A percentile compares a stretch with the other conserved stretches of the same genome.
Evolutionary conservation across 768 basidiomycete genomes (phyloP).

Genomic region (Asterophora parasitica): DNA sequence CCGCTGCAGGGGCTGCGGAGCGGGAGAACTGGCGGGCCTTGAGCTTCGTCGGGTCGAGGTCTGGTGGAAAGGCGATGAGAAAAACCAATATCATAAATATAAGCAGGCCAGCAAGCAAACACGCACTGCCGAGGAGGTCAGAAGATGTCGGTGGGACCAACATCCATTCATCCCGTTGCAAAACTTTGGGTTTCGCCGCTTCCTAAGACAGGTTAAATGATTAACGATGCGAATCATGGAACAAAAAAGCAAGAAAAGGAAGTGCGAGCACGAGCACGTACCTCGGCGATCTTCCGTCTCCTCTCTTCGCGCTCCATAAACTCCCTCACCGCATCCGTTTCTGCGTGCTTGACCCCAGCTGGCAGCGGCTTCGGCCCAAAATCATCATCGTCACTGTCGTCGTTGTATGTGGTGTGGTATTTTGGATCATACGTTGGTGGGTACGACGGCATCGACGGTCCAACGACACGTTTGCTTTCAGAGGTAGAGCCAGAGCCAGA

Average conservation of each 20-base stretch:
- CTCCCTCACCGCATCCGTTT: conserved; percentile 66
- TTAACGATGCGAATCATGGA: background rate
- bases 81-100: conserved; percentile 1
- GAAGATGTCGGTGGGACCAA: conserved; percentile 84
- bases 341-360: conserved; percentile 33
- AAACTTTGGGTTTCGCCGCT: conserved; percentile 69
- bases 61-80: conserved; percentile 31
- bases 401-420: conserved; percentile 20
- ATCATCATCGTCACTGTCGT: conserved; percentile 66
- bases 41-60: conserved; percentile 82
- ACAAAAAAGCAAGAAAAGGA: no score
- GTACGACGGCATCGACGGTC: conserved; percentile 48
- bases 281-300: conserved; percentile 65
- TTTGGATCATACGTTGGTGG: conserved; percentile 29
- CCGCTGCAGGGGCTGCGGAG: conserved; percentile 37
- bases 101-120: no score
- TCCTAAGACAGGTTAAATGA: conserved; percentile 40
- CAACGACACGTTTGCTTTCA: conserved; percentile 36
- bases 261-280: no score
- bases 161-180: conserved; percentile 97
- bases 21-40: conserved; percentile 78
- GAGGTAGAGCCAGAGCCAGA: conserved; percentile 18
- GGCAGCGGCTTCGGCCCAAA: conserved; percentile 81
- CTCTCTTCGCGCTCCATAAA: conserved; percentile 86
- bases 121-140: conserved; percentile 73